Percentiles rank a stretch among this genome's conserved stretches.
These are phyloP conservation scores for Lasiodiplodia sp. DNA, from an alignment of 2,329 filamentous ascomycete species.

Conservation along the genomic window DNA sequence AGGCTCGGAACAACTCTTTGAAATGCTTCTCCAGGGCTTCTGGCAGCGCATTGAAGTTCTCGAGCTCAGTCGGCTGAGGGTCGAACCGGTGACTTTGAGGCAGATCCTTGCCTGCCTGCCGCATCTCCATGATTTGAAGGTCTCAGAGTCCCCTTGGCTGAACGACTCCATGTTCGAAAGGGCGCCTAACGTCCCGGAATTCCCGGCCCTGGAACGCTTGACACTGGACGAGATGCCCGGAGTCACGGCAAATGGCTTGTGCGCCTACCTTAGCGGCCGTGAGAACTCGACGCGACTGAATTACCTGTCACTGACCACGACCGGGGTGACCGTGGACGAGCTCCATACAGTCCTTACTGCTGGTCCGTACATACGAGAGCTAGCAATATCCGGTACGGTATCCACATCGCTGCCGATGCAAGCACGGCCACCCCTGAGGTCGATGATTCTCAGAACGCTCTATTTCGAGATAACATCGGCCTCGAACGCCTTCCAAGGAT, in stretches of 20 bases:
- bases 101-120: slow-evolving; percentile 73
- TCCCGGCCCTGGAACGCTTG: slow-evolving; percentile 78
- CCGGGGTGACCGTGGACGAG: slow-evolving; percentile 70
- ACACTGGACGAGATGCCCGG: slow-evolving; percentile 74
- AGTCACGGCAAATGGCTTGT: slow-evolving; percentile 75
- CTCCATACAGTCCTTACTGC: slow-evolving; percentile 68
- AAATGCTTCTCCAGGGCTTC: slow-evolving; percentile 69
- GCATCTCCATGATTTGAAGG: slow-evolving; percentile 74
- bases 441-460: slow-evolving; percentile 72
- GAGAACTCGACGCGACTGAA: slow-evolving; percentile 61
- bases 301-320: slow-evolving; percentile 71
- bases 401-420: slow-evolving; percentile 64
- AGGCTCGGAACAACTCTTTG: slow-evolving; percentile 80
- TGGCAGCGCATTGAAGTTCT: slow-evolving; percentile 78
- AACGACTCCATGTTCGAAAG: slow-evolving; percentile 78
- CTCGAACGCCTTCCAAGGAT: slow-evolving; percentile 64
- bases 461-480: slow-evolving; percentile 82
- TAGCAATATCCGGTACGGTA: slow-evolving; percentile 66
- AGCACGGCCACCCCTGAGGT: slow-evolving; percentile 69
- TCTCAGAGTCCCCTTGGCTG: slow-evolving; percentile 73
- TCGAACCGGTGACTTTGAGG: slow-evolving; percentile 75
- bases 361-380: slow-evolving; percentile 64
- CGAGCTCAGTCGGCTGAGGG: slow-evolving; percentile 71
- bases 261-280: slow-evolving; percentile 69
- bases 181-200: slow-evolving; percentile 70